Percentiles rank a stretch among this genome's conserved stretches.
Conservation (phyloP, 139 green algal genomes). For the Pedinophyceae sp. region DNA sequence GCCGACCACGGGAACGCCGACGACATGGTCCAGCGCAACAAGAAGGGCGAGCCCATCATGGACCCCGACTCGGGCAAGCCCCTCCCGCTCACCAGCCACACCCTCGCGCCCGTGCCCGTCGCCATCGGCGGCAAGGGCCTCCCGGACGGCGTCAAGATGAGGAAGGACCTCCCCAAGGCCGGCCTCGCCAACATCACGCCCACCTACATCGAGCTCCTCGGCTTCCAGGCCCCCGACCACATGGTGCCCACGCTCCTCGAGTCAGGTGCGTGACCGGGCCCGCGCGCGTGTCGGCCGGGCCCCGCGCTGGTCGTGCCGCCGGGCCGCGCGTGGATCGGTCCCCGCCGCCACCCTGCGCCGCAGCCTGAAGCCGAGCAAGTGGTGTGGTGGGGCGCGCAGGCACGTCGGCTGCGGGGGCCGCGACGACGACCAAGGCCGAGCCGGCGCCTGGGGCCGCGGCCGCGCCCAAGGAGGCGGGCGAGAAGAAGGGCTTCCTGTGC, state of each 20-base stretch:
- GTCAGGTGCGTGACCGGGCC: too few relatives aligned
- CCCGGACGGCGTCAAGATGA: slow-evolving; percentile 41
- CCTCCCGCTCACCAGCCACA: slow-evolving; percentile 83
- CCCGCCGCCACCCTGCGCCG: too few relatives aligned
- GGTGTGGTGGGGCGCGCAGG: too few relatives aligned
- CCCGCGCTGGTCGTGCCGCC: too few relatives aligned
- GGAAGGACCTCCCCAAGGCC: slow-evolving; percentile 50
- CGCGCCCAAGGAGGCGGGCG: too few relatives aligned
- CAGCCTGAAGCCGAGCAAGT: too few relatives aligned
- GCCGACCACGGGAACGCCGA: slow-evolving; percentile 90
- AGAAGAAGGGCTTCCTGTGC: too few relatives aligned
- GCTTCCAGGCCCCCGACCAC: slow-evolving; percentile 49
- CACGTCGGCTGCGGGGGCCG: too few relatives aligned
- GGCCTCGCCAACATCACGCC: slow-evolving; percentile 87
- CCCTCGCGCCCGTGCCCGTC: slow-evolving; percentile 71
- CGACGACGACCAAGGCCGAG: too few relatives aligned
- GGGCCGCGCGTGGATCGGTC: too few relatives aligned
- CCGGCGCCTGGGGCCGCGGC: too few relatives aligned
- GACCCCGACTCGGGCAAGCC: slow-evolving; percentile 38
- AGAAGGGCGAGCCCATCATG: slow-evolving; percentile 61
- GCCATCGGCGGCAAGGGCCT: slow-evolving; percentile 76
- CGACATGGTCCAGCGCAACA: slow-evolving; percentile 89
- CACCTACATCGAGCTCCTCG: slow-evolving; percentile 83
- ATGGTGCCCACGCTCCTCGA: slow-evolving; percentile 56
- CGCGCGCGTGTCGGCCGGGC: too few relatives aligned